Evolutionary conservation across 2,329 filamentous ascomycete genomes (phyloP), one percentile per base, ranked within the genome.

Genomic region (Aspergillus unguis): DNA sequence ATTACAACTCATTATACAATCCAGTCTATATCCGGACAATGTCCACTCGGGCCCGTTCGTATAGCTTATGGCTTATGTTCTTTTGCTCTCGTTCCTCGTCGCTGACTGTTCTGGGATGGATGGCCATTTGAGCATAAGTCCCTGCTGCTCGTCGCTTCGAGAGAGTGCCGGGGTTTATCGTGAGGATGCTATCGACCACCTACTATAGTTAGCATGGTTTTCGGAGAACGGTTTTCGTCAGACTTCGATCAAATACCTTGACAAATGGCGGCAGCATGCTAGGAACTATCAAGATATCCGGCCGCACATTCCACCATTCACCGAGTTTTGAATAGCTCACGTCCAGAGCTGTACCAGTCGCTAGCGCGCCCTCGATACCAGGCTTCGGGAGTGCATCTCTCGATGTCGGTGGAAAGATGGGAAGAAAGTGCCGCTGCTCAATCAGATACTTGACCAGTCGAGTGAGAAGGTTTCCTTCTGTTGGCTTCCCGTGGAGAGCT

Each of bases 381-480:
- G 84, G 83, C 67, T 81, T 86, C 29, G 86, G 84, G 50, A 90
- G 74, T 59, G 76, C 83, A 52, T 83, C 79, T 44, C 91, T 80
- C 46, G 87, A 84, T 9, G 85, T 80, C 0, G 92, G 85, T 5
- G 94, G 94, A 65, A 92, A 96, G 1, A 97, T 74, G 0, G 94
- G 94, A 64, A 90, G 90, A 71, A 92, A 97, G 66, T 94, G 91
- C 5, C 92, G 79, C 73, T 97, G 94, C 71, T 96, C 88, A 52
- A 99, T 83, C 17, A 99, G 71, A 60, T 94, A 86, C 23, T 85
- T 81, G 5, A 87, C 84, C 43, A 92, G 72, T n/a, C 92, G 77
- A 11, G 85, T 83, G 63, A 92, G 77, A 27, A 88, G 63, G 60
- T 88, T 84, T 0, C 78, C 69, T 48, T 85, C 80, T 6, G 70